A percentile compares a stretch with the other conserved stretches of the same genome.
phyloP scores from a whole-genome alignment of 2,329 filamentous ascomycete species.

The Lojkania enalia region DNA sequence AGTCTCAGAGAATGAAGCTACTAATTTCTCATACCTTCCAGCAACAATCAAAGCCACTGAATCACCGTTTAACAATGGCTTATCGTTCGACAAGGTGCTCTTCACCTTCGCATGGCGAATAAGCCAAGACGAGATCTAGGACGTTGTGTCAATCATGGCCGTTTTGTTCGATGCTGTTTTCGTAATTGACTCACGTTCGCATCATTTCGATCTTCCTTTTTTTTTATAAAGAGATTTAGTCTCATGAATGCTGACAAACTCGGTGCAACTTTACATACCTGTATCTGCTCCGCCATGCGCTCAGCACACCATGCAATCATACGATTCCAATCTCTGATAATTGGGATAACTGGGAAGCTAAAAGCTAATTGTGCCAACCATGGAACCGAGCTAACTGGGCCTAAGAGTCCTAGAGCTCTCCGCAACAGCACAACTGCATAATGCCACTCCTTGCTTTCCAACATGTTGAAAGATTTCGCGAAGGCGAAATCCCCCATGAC shows the following conservation, averaged over 20 bases:
- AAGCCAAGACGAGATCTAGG: background rate
- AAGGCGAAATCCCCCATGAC: conserved; percentile 49
- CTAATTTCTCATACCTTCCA: background rate
- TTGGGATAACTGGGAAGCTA: conserved; percentile 1
- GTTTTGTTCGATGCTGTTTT: no score
- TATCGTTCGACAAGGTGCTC: background rate
- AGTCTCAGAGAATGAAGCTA: background rate
- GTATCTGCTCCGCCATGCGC: conserved; percentile 6
- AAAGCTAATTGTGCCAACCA: conserved; percentile 6
- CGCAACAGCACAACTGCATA: conserved; percentile 6
- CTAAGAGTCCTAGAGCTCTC: conserved; percentile 1
- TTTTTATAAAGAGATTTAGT: background rate
- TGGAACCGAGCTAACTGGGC: conserved; percentile 7
- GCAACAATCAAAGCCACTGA: conserved; percentile 1
- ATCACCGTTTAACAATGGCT: background rate
- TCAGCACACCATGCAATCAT: conserved; percentile 5
- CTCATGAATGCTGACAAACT: background rate
- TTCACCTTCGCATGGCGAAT: background rate
- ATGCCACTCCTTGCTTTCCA: conserved; percentile 16
- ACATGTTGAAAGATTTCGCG: conserved; percentile 39
- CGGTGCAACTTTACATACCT: conserved; percentile 2
- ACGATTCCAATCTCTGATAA: conserved; percentile 7
- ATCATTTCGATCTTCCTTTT: no score
- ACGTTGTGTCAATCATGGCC: background rate
- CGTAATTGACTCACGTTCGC: no score